Conservation (phyloP, 208 protist species). For the Trichomonas gallinae region DNA sequence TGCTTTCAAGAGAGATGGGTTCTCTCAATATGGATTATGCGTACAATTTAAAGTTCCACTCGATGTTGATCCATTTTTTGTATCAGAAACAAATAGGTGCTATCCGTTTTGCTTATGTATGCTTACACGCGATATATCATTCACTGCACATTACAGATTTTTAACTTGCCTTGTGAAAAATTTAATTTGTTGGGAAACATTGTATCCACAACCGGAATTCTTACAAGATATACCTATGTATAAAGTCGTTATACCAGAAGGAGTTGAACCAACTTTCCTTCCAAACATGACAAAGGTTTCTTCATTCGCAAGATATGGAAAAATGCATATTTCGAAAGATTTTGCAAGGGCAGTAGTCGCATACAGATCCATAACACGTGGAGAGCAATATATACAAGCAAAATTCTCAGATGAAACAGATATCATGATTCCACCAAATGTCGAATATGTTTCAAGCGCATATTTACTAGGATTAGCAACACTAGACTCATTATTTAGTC, state of each 20-base stretch:
- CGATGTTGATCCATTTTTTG: neutral
- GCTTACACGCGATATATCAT: neutral
- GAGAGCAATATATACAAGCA: neutral
- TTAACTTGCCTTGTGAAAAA: neutral
- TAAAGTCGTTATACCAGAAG: too few relatives aligned
- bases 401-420: neutral
- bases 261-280: neutral
- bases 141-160: neutral
- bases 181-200: neutral
- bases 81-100: neutral
- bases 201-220: neutral
- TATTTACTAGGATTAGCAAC: neutral
- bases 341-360: neutral
- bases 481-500: neutral
- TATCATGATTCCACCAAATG: neutral
- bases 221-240: neutral
- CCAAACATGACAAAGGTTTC: neutral
- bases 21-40: neutral
- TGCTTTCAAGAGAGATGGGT: neutral
- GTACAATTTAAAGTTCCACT: neutral
- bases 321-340: neutral
- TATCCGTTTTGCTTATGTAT: slow-evolving; percentile 7
- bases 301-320: neutral
- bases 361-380: neutral
- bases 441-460: neutral